These are phyloP conservation scores for Hygrophila difformis DNA, from an alignment of 257 asterid genomes.

Conservation along the genomic window DNA sequence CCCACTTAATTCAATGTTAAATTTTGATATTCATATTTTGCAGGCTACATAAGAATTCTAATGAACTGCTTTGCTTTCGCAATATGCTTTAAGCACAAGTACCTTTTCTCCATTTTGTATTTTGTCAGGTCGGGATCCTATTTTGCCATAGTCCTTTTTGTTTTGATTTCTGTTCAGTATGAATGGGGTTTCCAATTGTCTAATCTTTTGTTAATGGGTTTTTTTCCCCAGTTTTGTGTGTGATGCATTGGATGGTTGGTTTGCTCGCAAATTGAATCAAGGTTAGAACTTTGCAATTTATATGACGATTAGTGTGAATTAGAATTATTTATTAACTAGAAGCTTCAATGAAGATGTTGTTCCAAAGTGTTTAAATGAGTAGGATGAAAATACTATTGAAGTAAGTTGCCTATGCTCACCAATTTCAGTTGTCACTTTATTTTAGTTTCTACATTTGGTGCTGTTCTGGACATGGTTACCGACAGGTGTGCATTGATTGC, in stretches of 20 bases:
- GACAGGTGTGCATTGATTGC: conserved; percentile 53
- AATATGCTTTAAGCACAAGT: conserved; percentile 73
- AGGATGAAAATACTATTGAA: not conserved
- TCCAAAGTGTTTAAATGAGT: not conserved
- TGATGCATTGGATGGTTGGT: conserved; percentile 98
- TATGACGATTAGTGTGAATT: conserved; percentile 7
- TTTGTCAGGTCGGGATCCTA: conserved; percentile 48
- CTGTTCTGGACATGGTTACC: conserved; percentile 97
- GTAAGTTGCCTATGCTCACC: not conserved
- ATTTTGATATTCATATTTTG: conserved; percentile 10
- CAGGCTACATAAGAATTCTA: conserved; percentile 76
- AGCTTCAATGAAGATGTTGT: not conserved
- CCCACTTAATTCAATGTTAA: not conserved
- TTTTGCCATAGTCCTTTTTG: not conserved
- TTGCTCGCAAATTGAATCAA: conserved; percentile 95
- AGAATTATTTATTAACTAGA: not conserved
- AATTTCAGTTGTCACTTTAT: conserved; percentile 4
- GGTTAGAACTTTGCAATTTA: conserved; percentile 39
- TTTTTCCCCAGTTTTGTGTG: conserved; percentile 95
- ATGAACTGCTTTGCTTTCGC: conserved; percentile 87
- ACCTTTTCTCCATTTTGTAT: conserved; percentile 74
- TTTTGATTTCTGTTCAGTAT: not conserved
- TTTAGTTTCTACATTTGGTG: conserved; percentile 96
- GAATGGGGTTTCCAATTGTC: conserved; percentile 18
- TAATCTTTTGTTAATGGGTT: conserved; percentile 15